These are phyloP conservation scores for Kodamaea leandrae DNA, from an alignment of 805 yeast genomes.

Conservation along the genomic window DNA sequence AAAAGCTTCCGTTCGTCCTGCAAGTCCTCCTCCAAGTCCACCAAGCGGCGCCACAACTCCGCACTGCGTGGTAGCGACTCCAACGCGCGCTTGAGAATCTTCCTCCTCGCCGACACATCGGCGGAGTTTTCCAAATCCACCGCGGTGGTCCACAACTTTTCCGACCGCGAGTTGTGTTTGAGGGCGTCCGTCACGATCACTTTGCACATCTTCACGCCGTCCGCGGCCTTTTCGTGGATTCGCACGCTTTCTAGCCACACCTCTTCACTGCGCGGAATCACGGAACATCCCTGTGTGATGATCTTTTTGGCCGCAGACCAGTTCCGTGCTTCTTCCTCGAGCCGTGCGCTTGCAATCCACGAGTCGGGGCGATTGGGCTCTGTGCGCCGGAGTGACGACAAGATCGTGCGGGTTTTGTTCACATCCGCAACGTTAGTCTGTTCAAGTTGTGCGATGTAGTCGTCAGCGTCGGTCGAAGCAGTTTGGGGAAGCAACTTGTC, in stretches of 20 bases:
- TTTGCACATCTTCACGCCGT: constrained; percentile 46
- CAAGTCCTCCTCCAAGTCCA: constrained; percentile 55
- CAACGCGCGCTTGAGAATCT: constrained; percentile 68
- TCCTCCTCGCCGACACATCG: constrained; percentile 50
- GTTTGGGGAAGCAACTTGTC: constrained; percentile 30
- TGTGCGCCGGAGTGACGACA: constrained; percentile 65
- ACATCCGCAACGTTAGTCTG: constrained; percentile 48
- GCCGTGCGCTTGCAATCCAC: constrained; percentile 83
- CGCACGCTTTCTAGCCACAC: constrained; percentile 82
- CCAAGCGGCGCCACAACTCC: constrained; percentile 66
- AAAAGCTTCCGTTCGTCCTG: constrained; percentile 53
- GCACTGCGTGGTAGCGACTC: constrained; percentile 58
- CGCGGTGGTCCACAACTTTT: constrained; percentile 73
- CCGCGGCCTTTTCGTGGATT: constrained; percentile 48
- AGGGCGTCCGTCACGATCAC: constrained; percentile 66
- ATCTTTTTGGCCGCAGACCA: constrained; percentile 54
- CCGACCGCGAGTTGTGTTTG: constrained; percentile 50
- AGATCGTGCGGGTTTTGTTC: constrained; percentile 53
- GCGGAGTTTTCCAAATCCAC: constrained; percentile 53
- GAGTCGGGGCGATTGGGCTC: constrained; percentile 73
- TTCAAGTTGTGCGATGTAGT: constrained; percentile 6
- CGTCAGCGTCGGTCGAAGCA: constrained; percentile 6
- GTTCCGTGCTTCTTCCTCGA: constrained; percentile 67
- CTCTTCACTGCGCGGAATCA: constrained; percentile 63
- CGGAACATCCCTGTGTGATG: constrained; percentile 71